Conservation (phyloP, 441 rosid genomes). For the Arabidopsis hybrid region DNA sequence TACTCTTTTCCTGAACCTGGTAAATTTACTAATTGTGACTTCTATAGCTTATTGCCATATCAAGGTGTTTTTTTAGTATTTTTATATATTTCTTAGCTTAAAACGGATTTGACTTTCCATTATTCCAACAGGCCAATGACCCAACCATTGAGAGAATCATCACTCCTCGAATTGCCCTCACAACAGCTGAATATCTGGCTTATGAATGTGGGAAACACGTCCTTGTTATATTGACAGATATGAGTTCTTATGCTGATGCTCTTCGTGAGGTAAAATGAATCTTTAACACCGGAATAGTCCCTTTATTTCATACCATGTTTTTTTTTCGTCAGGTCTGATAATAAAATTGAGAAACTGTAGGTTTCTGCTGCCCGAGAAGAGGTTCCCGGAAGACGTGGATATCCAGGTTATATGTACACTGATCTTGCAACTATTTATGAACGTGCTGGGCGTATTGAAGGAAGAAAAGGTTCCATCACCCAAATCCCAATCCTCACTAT, state of each 20-base stretch:
- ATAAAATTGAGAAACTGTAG: constrained; percentile 48
- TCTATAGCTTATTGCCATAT: neutral
- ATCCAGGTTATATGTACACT: constrained; percentile 99
- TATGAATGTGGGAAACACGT: constrained; percentile 99
- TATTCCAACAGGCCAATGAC: constrained; percentile 82
- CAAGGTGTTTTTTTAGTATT: neutral
- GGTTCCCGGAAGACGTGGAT: constrained; percentile 99
- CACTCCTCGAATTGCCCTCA: constrained; percentile 95
- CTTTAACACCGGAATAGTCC: neutral
- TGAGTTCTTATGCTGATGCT: constrained; percentile 99
- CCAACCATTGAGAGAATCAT: constrained; percentile 97
- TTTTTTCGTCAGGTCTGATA: neutral
- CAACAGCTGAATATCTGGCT: constrained; percentile 94
- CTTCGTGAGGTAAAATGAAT: constrained; percentile 85
- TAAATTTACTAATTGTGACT: constrained; percentile 37
- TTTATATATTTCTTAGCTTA: neutral
- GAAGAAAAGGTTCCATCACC: constrained; percentile 97
- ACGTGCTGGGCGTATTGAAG: constrained; percentile 99
- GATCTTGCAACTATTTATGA: constrained; percentile 99
- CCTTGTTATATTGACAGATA: constrained; percentile 90
- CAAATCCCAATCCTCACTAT: constrained; percentile 98
- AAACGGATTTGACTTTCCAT: neutral
- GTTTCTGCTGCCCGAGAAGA: constrained; percentile 99
- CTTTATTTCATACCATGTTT: neutral
- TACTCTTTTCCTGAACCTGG: constrained; percentile 96